Evolutionary conservation across 2,329 filamentous ascomycete genomes (phyloP).

Genomic region (Paraconiothyrium brasiliense): DNA sequence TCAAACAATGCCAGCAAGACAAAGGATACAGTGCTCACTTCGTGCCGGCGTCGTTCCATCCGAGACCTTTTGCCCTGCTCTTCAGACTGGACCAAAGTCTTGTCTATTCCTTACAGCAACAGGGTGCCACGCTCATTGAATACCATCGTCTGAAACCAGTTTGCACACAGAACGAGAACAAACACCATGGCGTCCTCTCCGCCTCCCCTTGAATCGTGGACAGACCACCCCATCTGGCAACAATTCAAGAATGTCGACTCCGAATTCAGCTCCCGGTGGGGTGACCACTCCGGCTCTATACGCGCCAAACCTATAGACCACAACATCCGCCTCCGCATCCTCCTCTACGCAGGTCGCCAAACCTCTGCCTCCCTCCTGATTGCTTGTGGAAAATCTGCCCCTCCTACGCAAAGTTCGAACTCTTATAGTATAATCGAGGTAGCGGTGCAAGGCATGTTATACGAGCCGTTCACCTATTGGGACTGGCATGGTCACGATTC

Average conservation of each 20-base stretch:
- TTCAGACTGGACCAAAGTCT: neutral
- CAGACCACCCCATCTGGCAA: neutral
- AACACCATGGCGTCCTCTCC: neutral
- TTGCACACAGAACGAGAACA: neutral
- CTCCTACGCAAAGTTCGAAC: no score
- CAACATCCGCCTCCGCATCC: slow-evolving; percentile 8
- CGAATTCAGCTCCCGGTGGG: neutral
- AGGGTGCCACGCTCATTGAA: neutral
- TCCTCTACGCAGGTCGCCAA: slow-evolving; percentile 25
- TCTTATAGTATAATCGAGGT: neutral
- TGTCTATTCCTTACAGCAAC: neutral
- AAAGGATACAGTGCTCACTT: neutral
- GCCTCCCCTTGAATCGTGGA: neutral
- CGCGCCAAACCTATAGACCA: neutral
- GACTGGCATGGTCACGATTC: slow-evolving; percentile 33
- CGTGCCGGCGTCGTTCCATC: neutral
- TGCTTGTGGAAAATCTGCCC: slow-evolving; percentile 15
- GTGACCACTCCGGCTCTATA: neutral
- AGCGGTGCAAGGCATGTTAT: slow-evolving; percentile 20
- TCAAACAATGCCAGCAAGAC: slow-evolving; percentile 1
- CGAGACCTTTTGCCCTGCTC: neutral
- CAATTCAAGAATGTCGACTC: slow-evolving; percentile 4
- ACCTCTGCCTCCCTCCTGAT: slow-evolving; percentile 24
- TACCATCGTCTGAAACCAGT: neutral
- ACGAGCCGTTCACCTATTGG: slow-evolving; percentile 39